A percentile compares a stretch with the other conserved stretches of the same genome.
phyloP scores from a whole-genome alignment of 768 basidiomycete species.

The Suillus paluster region DNA sequence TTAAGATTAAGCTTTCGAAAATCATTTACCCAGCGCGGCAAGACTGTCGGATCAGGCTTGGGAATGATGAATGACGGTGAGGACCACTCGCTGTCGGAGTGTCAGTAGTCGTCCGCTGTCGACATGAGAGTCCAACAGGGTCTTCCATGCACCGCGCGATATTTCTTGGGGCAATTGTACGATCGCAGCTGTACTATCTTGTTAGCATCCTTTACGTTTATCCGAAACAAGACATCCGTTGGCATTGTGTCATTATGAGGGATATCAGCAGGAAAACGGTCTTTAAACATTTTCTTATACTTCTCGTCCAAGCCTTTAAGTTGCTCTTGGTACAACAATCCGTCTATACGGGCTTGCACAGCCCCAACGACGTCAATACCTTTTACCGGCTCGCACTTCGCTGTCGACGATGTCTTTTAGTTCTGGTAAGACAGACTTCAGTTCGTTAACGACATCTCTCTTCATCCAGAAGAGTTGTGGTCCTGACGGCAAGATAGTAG shows the following conservation, averaged over 20 bases:
- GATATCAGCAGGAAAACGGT: slow-evolving; percentile 31
- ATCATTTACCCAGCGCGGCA: slow-evolving; percentile 35
- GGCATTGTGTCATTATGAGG: slow-evolving; percentile 28
- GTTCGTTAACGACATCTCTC: not conserved
- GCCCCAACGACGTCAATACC: slow-evolving; percentile 7
- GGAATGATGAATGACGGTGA: slow-evolving; percentile 45
- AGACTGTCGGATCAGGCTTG: slow-evolving; percentile 26
- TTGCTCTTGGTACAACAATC: no score
- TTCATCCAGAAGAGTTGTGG: not conserved
- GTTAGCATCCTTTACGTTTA: slow-evolving; percentile 33
- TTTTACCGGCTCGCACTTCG: not conserved
- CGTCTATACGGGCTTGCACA: no score
- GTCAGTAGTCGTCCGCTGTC: slow-evolving; percentile 34
- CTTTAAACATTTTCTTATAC: no score
- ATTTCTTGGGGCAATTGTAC: slow-evolving; percentile 41
- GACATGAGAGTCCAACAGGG: slow-evolving; percentile 38
- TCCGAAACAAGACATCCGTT: slow-evolving; percentile 21
- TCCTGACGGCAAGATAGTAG: no score
- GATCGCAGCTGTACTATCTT: slow-evolving; percentile 23
- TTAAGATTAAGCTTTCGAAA: slow-evolving; percentile 29
- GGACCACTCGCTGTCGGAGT: slow-evolving; percentile 30
- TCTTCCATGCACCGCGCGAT: slow-evolving; percentile 36
- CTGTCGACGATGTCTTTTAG: not conserved
- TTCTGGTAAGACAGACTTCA: not conserved
- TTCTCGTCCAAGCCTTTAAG: no score